Evolutionary conservation across 1,284 basidiomycete species (phyloP).

Genomic region (Mycosarcoma mackinlayi): DNA sequence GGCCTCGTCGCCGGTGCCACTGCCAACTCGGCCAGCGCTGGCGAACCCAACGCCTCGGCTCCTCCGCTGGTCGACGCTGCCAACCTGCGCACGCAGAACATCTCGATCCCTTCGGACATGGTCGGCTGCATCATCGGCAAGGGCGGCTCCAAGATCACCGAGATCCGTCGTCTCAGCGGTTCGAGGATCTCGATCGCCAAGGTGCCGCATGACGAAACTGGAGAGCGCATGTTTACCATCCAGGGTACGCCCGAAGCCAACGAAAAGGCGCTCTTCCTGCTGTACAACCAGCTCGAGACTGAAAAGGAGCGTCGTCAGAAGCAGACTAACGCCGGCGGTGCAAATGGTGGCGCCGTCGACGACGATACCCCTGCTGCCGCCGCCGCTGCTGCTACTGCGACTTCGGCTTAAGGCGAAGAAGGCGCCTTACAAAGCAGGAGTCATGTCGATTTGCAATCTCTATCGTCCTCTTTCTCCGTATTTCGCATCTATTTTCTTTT

Average conservation of each 20-base stretch:
- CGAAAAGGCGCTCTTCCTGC: conserved; percentile 81
- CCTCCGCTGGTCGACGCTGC: conserved; percentile 69
- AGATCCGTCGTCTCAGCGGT: conserved; percentile 94
- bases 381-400: conserved; percentile 19
- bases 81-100: conserved; percentile 96
- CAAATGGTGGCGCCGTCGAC: conserved; percentile 18
- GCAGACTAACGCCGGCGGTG: conserved; percentile 30
- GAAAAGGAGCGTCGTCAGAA: conserved; percentile 63
- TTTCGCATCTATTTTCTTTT: no score
- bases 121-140: conserved; percentile 85
- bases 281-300: conserved; percentile 78
- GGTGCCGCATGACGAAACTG: conserved; percentile 96
- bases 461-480: no score
- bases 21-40: conserved; percentile 60
- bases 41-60: conserved; percentile 47
- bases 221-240: conserved; percentile 99
- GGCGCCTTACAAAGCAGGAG: no score
- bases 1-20: conserved; percentile 59
- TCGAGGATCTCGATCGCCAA: conserved; percentile 98
- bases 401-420: conserved; percentile 14
- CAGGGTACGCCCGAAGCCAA: conserved; percentile 85
- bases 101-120: conserved; percentile 90
- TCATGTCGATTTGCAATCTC: no score
- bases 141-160: conserved; percentile 96
- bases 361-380: conserved; percentile 46